Percentiles rank a stretch among this genome's conserved stretches.
Evolutionary conservation across 2,329 filamentous ascomycete genomes (phyloP).

Genomic region (Microsporum canis): DNA sequence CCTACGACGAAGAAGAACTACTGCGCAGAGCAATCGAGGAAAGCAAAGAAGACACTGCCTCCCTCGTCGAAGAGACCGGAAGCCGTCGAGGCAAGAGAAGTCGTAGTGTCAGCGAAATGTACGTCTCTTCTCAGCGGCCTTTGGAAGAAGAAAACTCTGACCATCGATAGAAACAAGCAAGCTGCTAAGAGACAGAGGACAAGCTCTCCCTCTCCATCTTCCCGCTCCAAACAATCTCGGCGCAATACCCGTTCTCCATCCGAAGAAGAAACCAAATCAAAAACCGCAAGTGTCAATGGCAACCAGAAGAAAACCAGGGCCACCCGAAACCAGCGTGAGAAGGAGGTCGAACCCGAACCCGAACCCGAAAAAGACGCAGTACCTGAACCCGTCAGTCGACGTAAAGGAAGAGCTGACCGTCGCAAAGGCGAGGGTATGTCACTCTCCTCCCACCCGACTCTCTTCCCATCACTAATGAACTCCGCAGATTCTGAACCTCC

Average conservation of each 20-base stretch:
- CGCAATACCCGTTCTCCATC: slow-evolving; percentile 39
- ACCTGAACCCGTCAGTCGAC: slow-evolving; percentile 61
- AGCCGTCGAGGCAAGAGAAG: slow-evolving; percentile 65
- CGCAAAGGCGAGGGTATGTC: slow-evolving; percentile 65
- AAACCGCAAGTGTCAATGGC: slow-evolving; percentile 22
- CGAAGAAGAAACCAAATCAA: slow-evolving; percentile 53
- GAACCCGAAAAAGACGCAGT: slow-evolving; percentile 62
- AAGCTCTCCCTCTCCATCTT: slow-evolving; percentile 59
- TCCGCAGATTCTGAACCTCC: slow-evolving; percentile 55
- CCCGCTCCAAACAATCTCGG: slow-evolving; percentile 40
- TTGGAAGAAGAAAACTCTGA: not conserved
- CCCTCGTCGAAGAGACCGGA: slow-evolving; percentile 43
- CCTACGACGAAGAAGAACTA: slow-evolving; percentile 90
- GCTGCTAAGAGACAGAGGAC: slow-evolving; percentile 74
- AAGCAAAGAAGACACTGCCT: slow-evolving; percentile 68
- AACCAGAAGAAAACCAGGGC: slow-evolving; percentile 49
- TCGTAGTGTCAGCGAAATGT: slow-evolving; percentile 91
- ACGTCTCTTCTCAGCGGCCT: slow-evolving; percentile 34
- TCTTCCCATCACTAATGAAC: not conserved
- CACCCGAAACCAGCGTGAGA: slow-evolving; percentile 43
- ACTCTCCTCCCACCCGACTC: not conserved
- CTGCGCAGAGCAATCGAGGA: slow-evolving; percentile 84
- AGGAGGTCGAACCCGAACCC: slow-evolving; percentile 43
- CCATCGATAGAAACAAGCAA: slow-evolving; percentile 50
- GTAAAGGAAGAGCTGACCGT: slow-evolving; percentile 71